Base-by-base conservation (phyloP, 192 early-diverging fungal genomes). In the Backusella psychrophila region DNA sequence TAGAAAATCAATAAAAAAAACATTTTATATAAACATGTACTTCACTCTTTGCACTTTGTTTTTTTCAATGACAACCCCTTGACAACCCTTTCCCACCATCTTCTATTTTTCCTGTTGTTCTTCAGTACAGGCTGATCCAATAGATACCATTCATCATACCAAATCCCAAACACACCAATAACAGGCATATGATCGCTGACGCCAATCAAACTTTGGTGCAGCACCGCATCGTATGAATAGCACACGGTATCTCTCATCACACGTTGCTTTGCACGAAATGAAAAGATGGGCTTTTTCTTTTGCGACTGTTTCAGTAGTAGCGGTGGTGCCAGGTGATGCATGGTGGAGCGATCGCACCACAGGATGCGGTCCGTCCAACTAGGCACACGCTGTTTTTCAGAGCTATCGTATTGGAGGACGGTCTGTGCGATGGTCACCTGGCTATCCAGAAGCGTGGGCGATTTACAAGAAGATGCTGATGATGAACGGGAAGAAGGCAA, bases 141-240 rank as follows among this genome's bases (percentile, higher is more conserved):
- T 23, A 63, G 23, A 29, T 63, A 12, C 71, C 71, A 73, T 17
- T 67, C 66, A 78, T 88, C 85, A 49, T 84, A 85, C 4, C 82
- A 77, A 0, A 88, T 82, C 0, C 82, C 82, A 83, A 85, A 88
- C 2, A 85, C 77, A 14, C 82, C 87, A 21, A 85, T 83, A 14
- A 88, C 85, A 33, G 87, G 87, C 29, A 81, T 69, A 78, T 88
- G 87, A 52, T 88, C 87, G 52, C 84, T 85, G 15, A 84, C 82
- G 31, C 82, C 69, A 3, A 80, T 72, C 0, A 85, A 66, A 39
- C 26, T 34, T 1, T 72, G 36, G n/a, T 88, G 74, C 69, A 87
- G 81, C 2, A 80, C 70, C 0, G 79, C 41, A 68, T 71, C 35
- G 44, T 80, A 80, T 6, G 52, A 49, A 31, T 71, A 80, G 23